A percentile compares a stretch with the other conserved stretches of the same genome.
Conservation (phyloP, 257 asterid species). For the Solanum stenotomum region DNA sequence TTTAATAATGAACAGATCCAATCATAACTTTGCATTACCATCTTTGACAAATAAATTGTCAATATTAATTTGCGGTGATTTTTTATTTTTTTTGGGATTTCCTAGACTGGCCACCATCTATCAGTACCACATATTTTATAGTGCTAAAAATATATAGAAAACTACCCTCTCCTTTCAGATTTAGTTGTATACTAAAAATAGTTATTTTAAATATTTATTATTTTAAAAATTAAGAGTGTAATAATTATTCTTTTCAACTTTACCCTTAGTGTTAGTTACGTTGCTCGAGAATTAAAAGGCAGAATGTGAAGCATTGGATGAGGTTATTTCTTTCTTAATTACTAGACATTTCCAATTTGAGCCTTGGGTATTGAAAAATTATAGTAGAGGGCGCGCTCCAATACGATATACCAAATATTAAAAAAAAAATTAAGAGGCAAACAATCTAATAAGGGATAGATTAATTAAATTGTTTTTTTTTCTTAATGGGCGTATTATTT, state of each 20-base stretch:
- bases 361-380: rapidly evolving
- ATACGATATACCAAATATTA: too few relatives aligned
- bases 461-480: not conserved
- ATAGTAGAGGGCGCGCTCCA: too few relatives aligned
- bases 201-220: not conserved
- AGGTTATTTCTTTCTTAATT: too few relatives aligned
- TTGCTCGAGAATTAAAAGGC: not conserved
- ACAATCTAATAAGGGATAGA: not conserved
- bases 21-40: not conserved
- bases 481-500: not conserved
- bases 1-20: not conserved
- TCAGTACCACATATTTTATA: not conserved
- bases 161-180: not conserved
- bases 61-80: not conserved
- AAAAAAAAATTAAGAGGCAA: not conserved
- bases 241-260: not conserved
- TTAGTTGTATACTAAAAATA: not conserved
- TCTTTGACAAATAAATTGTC: not conserved
- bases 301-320: too few relatives aligned
- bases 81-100: not conserved
- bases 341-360: rapidly evolving
- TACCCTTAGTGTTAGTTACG: not conserved
- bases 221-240: not conserved
- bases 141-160: not conserved
- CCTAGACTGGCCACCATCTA: not conserved